These are phyloP conservation scores for Echium plantagineum DNA, from an alignment of 257 asterid genomes.

Conservation along the genomic window DNA sequence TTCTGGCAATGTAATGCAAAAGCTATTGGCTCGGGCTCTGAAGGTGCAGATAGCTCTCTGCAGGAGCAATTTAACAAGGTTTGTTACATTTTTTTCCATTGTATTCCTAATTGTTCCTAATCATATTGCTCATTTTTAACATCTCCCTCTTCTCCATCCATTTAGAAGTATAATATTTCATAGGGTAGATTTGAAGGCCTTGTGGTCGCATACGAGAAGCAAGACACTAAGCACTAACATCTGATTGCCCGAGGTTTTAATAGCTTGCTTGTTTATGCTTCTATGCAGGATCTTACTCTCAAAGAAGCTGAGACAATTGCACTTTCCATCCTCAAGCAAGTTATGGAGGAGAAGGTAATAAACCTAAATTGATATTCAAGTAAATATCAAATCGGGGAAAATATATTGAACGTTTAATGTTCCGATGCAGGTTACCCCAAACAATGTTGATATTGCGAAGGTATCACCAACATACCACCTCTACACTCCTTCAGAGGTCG, in stretches of 20 bases:
- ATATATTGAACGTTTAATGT: not conserved
- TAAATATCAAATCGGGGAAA: not conserved
- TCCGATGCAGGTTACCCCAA: slow-evolving; percentile 69
- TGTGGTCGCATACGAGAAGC: too few species aligned
- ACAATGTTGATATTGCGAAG: slow-evolving; percentile 83
- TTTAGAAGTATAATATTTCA: not conserved
- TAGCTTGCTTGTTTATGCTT: slow-evolving; percentile 4
- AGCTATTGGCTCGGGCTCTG: slow-evolving; percentile 92
- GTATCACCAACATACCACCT: slow-evolving; percentile 82
- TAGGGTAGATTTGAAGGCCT: not conserved
- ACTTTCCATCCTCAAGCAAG: slow-evolving; percentile 77
- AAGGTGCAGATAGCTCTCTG: slow-evolving; percentile 97
- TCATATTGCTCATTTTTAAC: too few species aligned
- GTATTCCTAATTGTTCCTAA: too few species aligned
- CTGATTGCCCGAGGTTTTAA: not conserved
- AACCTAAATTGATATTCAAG: not conserved
- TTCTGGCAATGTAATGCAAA: slow-evolving; percentile 96
- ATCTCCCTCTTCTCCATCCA: too few species aligned
- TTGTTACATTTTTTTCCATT: too few species aligned
- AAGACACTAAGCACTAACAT: too few species aligned
- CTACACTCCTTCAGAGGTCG: slow-evolving; percentile 71
- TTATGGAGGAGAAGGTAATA: slow-evolving; percentile 83
- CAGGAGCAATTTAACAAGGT: slow-evolving; percentile 55
- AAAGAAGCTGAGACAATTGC: slow-evolving; percentile 80
- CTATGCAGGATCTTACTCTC: slow-evolving; percentile 55